Evolutionary conservation across 2,329 filamentous ascomycete species (phyloP).

Genomic region (Apiospora koreana): DNA sequence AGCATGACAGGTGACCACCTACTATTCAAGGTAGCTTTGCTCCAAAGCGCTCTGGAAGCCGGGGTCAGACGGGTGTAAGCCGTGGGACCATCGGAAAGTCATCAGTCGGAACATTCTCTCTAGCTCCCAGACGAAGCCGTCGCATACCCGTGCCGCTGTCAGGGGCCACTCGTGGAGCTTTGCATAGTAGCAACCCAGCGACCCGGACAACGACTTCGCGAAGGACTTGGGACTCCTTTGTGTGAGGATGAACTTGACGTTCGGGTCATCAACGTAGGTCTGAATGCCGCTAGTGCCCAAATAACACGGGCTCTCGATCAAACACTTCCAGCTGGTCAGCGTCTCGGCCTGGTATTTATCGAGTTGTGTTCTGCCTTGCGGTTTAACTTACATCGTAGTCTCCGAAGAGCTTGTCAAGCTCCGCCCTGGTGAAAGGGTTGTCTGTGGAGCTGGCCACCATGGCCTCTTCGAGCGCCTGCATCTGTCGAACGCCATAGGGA

Average conservation of each 20-base stretch:
- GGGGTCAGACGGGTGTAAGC: constrained; percentile 2
- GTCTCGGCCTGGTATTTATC: background rate
- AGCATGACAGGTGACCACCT: background rate
- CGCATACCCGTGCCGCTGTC: constrained; percentile 1
- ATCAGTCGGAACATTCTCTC: constrained; percentile 5
- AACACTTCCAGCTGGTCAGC: background rate
- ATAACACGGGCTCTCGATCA: constrained; percentile 6
- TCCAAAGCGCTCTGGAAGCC: background rate
- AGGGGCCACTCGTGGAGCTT: constrained; percentile 10
- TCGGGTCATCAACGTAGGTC: constrained; percentile 6
- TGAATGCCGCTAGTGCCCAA: background rate
- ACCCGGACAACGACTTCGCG: background rate
- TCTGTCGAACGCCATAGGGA: background rate
- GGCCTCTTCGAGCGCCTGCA: constrained; percentile 10
- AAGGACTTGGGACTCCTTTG: constrained; percentile 3
- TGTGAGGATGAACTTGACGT: constrained; percentile 9
- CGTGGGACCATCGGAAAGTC: constrained; percentile 10
- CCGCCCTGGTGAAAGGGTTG: background rate
- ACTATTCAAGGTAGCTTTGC: constrained; percentile 7
- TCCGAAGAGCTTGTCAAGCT: constrained; percentile 11
- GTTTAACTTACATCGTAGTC: constrained; percentile 1
- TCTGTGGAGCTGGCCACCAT: constrained; percentile 7
- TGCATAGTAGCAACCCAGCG: constrained; percentile 6
- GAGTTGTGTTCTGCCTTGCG: background rate
- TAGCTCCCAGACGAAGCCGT: constrained; percentile 12